Percentiles rank a stretch among this genome's conserved stretches.
Evolutionary conservation across 495 filamentous ascomycete genomes (phyloP).

Genomic region (Acidomyces sp.): DNA sequence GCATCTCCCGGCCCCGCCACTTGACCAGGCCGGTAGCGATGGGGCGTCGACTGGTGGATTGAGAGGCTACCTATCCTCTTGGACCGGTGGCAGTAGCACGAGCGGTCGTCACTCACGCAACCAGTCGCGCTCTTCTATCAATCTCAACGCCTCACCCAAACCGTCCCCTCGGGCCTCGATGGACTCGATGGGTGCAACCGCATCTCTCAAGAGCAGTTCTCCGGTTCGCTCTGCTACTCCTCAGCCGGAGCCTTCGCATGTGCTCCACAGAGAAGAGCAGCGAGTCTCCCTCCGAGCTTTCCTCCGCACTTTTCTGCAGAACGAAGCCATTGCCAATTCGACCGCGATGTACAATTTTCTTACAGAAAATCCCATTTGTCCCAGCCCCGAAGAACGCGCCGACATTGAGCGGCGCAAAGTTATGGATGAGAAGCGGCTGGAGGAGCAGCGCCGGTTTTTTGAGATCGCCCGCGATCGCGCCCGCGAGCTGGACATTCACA

Average conservation of each 20-base stretch:
- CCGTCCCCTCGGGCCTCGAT: slow-evolving; percentile 42
- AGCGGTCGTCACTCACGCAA: slow-evolving; percentile 19
- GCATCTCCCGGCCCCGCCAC: background rate
- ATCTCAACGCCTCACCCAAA: slow-evolving; percentile 21
- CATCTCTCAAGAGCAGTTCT: background rate
- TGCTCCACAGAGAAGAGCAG: slow-evolving; percentile 80
- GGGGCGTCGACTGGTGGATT: slow-evolving; percentile 19
- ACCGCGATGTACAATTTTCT: slow-evolving; percentile 74
- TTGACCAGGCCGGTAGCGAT: background rate
- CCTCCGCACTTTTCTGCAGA: slow-evolving; percentile 67
- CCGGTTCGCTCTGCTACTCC: slow-evolving; percentile 1
- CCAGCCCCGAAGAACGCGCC: slow-evolving; percentile 67
- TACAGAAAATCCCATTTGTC: slow-evolving; percentile 48
- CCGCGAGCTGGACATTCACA: slow-evolving; percentile 87
- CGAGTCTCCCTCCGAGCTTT: slow-evolving; percentile 85
- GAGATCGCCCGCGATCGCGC: slow-evolving; percentile 86
- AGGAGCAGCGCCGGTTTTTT: slow-evolving; percentile 88
- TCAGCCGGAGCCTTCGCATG: slow-evolving; percentile 7
- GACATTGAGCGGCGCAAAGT: slow-evolving; percentile 68
- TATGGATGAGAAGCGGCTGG: slow-evolving; percentile 75
- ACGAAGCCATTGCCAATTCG: slow-evolving; percentile 67
- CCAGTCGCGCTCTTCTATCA: slow-evolving; percentile 16
- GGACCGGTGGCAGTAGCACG: slow-evolving; percentile 15
- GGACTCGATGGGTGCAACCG: slow-evolving; percentile 21
- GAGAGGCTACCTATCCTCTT: slow-evolving; percentile 25